A percentile compares a stretch with the other conserved stretches of the same genome.
These are phyloP conservation scores for Kluyveromyces wickerhamii DNA, from an alignment of 805 yeast genomes.

Conservation along the genomic window DNA sequence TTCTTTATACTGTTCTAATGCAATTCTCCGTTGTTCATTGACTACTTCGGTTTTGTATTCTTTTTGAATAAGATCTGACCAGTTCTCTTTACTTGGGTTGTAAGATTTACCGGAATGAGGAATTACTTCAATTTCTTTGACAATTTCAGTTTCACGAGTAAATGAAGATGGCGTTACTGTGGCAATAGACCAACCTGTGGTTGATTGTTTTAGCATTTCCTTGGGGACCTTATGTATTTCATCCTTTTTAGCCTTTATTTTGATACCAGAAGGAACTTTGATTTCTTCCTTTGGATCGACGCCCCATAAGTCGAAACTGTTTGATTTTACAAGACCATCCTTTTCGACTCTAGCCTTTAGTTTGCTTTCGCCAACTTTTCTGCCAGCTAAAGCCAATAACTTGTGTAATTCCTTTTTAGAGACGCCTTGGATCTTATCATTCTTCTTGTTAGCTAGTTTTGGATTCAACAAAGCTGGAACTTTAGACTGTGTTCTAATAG, in stretches of 20 bases:
- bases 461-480: slow-evolving; percentile 51
- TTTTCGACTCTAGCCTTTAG: slow-evolving; percentile 40
- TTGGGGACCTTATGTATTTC: slow-evolving; percentile 31
- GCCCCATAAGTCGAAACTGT: slow-evolving; percentile 67
- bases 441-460: slow-evolving; percentile 31
- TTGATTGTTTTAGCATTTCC: slow-evolving; percentile 32
- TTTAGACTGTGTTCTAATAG: slow-evolving; percentile 51
- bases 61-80: slow-evolving; percentile 63
- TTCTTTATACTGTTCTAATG: slow-evolving; percentile 53
- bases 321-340: slow-evolving; percentile 53
- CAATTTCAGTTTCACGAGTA: slow-evolving; percentile 42
- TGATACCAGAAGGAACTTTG: slow-evolving; percentile 25
- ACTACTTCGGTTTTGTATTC: slow-evolving; percentile 62
- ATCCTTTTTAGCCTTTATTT: slow-evolving; percentile 16
- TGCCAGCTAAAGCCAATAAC: slow-evolving; percentile 72
- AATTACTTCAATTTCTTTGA: slow-evolving; percentile 41
- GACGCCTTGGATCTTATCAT: slow-evolving; percentile 49
- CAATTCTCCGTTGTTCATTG: slow-evolving; percentile 55
- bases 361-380: slow-evolving; percentile 46
- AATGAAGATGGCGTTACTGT: slow-evolving; percentile 49
- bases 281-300: slow-evolving; percentile 21
- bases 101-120: slow-evolving; percentile 87
- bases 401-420: slow-evolving; percentile 53
- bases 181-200: slow-evolving; percentile 45
- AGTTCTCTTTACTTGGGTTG: slow-evolving; percentile 77